Percentiles rank a stretch among this genome's conserved stretches.
phyloP scores from a whole-genome alignment of 1,139 yeast genomes.

The Geotrichum klebahnii region DNA sequence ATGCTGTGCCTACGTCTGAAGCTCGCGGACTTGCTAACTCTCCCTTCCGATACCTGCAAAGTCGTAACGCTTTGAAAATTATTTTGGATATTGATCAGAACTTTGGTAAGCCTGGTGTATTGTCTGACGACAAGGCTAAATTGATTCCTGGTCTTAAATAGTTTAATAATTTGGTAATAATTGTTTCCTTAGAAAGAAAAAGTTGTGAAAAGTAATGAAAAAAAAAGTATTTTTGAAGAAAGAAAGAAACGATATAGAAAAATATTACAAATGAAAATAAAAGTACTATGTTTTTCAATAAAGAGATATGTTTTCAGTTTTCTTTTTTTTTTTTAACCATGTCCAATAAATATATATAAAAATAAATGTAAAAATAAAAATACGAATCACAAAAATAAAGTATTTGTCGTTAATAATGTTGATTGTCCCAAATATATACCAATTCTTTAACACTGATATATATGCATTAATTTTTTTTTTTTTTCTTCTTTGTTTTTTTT shows the following conservation, averaged over 20 bases:
- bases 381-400: too few species aligned
- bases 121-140: constrained; percentile 34
- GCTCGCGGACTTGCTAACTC: constrained; percentile 28
- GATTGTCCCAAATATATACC: too few species aligned
- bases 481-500: not conserved
- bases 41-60: constrained; percentile 41
- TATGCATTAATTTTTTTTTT: not conserved
- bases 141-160: constrained; percentile 32
- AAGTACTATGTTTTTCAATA: too few species aligned
- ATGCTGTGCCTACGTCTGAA: constrained; percentile 41
- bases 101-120: constrained; percentile 42
- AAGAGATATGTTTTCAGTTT: too few species aligned
- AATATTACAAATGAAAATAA: too few species aligned
- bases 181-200: not conserved
- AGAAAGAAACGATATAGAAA: too few species aligned
- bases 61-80: constrained; percentile 45
- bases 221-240: not conserved
- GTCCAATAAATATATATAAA: too few species aligned
- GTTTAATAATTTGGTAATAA: not conserved
- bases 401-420: too few species aligned
- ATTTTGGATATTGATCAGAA: constrained; percentile 46
- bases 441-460: too few species aligned
- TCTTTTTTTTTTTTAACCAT: too few species aligned
- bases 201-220: not conserved
- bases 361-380: too few species aligned